Evolutionary conservation across 2,329 filamentous ascomycete species (phyloP), one percentile per base, ranked within the genome.

Genomic region (Fusarium circinatum): DNA sequence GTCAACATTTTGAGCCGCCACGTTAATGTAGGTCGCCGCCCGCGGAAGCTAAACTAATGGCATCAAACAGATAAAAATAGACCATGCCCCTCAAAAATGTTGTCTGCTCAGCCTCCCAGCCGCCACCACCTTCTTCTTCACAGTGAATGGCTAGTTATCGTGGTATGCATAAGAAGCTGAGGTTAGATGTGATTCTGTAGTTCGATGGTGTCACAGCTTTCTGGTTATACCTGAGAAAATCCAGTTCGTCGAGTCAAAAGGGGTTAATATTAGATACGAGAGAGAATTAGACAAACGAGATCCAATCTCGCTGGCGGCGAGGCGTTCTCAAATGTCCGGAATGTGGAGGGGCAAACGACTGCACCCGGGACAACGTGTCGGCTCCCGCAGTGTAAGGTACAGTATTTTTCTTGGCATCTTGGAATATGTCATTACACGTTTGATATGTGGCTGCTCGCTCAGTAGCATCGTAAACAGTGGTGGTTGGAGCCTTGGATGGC

Each of bases 61-160:
- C 66, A 74, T 68, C 56, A 69, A 54, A 24, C 41, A 38, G 57
- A 75, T 75, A 75, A 73, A 74, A 75, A 74, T 74, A 74, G 72
- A 62, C 47, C 58, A 60, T 62, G 36, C 26, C 30, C 48, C 39
- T 20, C 22, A 17, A 54, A 58, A 44, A 54, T 51, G 49, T 48
- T 62, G 62, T 65, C 57, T 70, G 69, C 72, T 73, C 65, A 66
- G 72, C 72, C 72, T 74, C 68, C 68, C 56, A 39, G 51, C 51
- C 59, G 59, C 68, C 69, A 47, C 51, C 59, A 39, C 39, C 54
- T 56, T 22, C 39, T 47, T 34, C 51, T 28, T 55, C 41, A 55
- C 38, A 54, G 41, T 22, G 56, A 60, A 49, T 60, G 60, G 45
- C 44, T 60, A 45, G 49, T 59, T 55, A 57, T 70, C 36, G 44